Evolutionary conservation across 1,284 basidiomycete species (phyloP).

Genomic region (Omphalotus olearius): DNA sequence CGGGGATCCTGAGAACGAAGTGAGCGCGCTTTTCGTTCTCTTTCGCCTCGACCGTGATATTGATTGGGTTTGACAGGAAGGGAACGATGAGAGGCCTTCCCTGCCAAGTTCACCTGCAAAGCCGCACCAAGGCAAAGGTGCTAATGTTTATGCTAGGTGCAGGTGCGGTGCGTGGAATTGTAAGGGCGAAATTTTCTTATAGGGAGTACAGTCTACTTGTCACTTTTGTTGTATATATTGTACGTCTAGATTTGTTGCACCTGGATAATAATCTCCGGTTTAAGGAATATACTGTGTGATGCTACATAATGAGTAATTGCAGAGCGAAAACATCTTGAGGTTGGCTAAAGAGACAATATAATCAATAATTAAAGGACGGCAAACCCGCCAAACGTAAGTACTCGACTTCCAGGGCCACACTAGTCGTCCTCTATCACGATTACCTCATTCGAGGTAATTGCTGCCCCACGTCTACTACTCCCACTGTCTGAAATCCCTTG

Average conservation of each 20-base stretch:
- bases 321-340: too few species aligned
- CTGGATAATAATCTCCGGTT: too few species aligned
- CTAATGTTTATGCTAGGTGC: conserved; percentile 47
- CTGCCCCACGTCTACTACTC: too few species aligned
- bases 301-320: too few species aligned
- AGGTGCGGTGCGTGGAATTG: conserved; percentile 49
- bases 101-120: conserved; percentile 8
- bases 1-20: conserved; percentile 42
- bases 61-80: neutral
- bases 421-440: conserved; percentile 36
- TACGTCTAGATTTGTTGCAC: too few species aligned
- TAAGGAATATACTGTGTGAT: too few species aligned
- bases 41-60: neutral
- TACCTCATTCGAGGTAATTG: conserved; percentile 19
- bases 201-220: too few species aligned
- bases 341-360: too few species aligned
- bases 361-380: too few species aligned
- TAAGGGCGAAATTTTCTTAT: conserved; percentile 27
- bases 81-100: conserved; percentile 13
- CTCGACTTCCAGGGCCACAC: neutral
- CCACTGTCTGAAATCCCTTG: too few species aligned
- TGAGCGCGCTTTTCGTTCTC: conserved; percentile 16
- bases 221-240: too few species aligned
- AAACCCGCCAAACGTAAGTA: too few species aligned
- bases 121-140: conserved; percentile 23